Evolutionary conservation across 75 land plant species (phyloP).

Genomic region (Pseudotsuga menziesii): DNA sequence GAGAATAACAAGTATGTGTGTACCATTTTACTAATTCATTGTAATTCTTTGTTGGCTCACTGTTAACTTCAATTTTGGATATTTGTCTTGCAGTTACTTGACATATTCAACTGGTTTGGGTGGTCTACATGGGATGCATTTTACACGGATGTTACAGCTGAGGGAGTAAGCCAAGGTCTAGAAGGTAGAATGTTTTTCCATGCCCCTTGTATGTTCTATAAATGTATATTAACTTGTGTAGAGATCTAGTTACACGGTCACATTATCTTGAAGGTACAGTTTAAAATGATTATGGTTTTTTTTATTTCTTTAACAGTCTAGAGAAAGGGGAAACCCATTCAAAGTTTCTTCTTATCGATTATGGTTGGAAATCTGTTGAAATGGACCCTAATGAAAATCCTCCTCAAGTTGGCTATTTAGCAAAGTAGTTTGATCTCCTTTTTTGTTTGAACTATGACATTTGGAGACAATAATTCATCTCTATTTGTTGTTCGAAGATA

Average conservation of each 20-base stretch:
- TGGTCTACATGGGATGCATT: constrained; percentile 99
- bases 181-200: constrained; percentile 44
- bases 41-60: neutral
- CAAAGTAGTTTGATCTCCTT: neutral
- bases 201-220: neutral
- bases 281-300: neutral
- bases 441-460: neutral
- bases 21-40: neutral
- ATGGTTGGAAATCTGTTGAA: constrained; percentile 28
- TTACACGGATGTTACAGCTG: constrained; percentile 83
- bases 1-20: neutral
- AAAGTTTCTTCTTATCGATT: no score
- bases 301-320: no score
- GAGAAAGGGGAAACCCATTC: no score
- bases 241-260: no score
- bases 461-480: no score
- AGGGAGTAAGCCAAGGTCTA: constrained; percentile 72
- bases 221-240: no score
- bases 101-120: constrained; percentile 94
- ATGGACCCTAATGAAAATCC: no score
- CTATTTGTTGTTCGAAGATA: no score
- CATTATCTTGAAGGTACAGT: no score
- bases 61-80: neutral
- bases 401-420: no score
- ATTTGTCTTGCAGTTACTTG: constrained; percentile 53